Evolutionary conservation across 2,329 filamentous ascomycete genomes (phyloP).

Genomic region (Alternaria panax): DNA sequence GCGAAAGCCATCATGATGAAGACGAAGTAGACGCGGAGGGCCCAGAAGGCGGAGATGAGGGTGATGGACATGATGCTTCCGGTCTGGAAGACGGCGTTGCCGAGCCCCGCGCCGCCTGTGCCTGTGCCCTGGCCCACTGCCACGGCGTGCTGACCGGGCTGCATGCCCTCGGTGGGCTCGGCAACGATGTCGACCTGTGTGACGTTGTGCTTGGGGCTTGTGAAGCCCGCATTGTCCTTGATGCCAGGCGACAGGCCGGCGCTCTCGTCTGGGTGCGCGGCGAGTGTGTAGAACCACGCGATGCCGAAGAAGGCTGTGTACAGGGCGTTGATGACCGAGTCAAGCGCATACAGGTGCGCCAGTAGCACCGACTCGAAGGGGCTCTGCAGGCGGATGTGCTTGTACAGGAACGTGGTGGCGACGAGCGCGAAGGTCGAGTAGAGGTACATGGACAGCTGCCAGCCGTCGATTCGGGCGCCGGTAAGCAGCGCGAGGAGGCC

Average conservation of each 20-base stretch:
- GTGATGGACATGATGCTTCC: constrained; percentile 78
- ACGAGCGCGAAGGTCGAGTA: constrained; percentile 79
- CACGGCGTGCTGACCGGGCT: constrained; percentile 62
- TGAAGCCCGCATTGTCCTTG: constrained; percentile 70
- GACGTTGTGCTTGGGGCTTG: constrained; percentile 67
- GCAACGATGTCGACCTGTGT: constrained; percentile 63
- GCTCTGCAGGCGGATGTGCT: constrained; percentile 79
- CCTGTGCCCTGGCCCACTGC: constrained; percentile 53
- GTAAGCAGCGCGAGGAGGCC: constrained; percentile 88
- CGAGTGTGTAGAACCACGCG: constrained; percentile 84
- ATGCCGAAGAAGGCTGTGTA: constrained; percentile 85
- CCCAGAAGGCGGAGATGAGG: constrained; percentile 75
- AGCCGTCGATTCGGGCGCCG: constrained; percentile 79
- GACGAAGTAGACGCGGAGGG: constrained; percentile 82
- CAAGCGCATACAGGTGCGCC: constrained; percentile 84
- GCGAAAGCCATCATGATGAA: constrained; percentile 85
- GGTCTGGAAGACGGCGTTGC: constrained; percentile 70
- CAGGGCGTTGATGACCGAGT: constrained; percentile 79
- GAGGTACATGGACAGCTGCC: constrained; percentile 90
- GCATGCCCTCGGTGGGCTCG: constrained; percentile 54
- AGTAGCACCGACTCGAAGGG: constrained; percentile 82
- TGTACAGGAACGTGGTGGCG: constrained; percentile 73
- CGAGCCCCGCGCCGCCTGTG: constrained; percentile 57
- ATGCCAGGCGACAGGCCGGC: constrained; percentile 61
- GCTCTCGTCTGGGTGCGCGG: constrained; percentile 58